Evolutionary conservation across 2,329 filamentous ascomycete species (phyloP).

Genomic region (Bipolaris oryzae): DNA sequence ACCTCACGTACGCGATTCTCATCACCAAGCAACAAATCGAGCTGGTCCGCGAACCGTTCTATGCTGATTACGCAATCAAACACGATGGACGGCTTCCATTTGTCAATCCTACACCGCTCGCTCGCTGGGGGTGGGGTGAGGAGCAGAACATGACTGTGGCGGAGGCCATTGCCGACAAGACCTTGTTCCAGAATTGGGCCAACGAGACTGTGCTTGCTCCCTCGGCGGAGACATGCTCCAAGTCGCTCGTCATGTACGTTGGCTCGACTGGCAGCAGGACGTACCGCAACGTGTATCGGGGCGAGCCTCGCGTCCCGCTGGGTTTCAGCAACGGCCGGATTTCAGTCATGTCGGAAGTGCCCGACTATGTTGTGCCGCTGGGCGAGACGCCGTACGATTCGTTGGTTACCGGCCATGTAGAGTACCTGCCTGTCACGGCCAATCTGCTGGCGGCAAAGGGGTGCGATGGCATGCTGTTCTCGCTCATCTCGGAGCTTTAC

Average conservation of each 20-base stretch:
- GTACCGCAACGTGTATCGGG: slow-evolving; percentile 55
- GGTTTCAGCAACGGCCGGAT: slow-evolving; percentile 58
- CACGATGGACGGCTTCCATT: slow-evolving; percentile 56
- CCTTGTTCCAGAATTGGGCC: slow-evolving; percentile 57
- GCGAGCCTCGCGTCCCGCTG: slow-evolving; percentile 53
- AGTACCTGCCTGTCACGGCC: slow-evolving; percentile 63
- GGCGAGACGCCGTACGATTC: slow-evolving; percentile 54
- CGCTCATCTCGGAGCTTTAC: slow-evolving; percentile 59
- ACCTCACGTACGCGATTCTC: slow-evolving; percentile 54
- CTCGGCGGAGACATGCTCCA: slow-evolving; percentile 55
- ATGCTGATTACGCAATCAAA: slow-evolving; percentile 55
- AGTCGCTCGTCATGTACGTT: slow-evolving; percentile 58
- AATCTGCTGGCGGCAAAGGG: slow-evolving; percentile 64
- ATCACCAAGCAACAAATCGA: slow-evolving; percentile 56
- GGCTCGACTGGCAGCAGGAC: slow-evolving; percentile 47
- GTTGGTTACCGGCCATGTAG: slow-evolving; percentile 56
- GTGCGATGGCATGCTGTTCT: slow-evolving; percentile 65
- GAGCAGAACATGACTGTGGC: slow-evolving; percentile 47
- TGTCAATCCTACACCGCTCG: slow-evolving; percentile 57
- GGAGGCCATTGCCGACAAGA: slow-evolving; percentile 58
- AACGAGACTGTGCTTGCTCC: slow-evolving; percentile 53
- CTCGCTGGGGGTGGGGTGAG: slow-evolving; percentile 57
- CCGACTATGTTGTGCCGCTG: slow-evolving; percentile 55
- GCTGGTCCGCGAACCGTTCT: slow-evolving; percentile 58
- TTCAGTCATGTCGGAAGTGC: slow-evolving; percentile 55